Base-by-base conservation (phyloP, 2,329 filamentous ascomycete genomes). In the Thielaviopsis musarum region DNA sequence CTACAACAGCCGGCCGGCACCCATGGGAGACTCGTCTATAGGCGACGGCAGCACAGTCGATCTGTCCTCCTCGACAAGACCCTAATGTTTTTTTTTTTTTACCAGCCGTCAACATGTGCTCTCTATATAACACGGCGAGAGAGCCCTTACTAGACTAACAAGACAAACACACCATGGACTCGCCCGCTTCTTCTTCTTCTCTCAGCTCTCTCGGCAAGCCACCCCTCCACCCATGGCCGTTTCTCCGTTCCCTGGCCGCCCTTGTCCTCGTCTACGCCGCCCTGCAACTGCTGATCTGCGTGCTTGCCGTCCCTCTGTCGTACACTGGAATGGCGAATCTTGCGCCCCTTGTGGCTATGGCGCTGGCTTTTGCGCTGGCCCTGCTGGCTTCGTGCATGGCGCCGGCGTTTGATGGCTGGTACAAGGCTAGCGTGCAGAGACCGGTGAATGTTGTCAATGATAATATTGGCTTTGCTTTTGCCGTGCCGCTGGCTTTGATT, bases 401-500 rank as follows among this genome's bases (percentile, higher is more conserved):
- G 17, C 59, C 60, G 2, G 58, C 51, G 0, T 58, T 65, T 1
- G 66, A 71, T 13, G 45, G 21, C 0, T 15, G 69, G 17, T 74
- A 74, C 57, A 62, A 57, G 22, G 61, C 56, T 10, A 64, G 65
- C 17, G 21, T 56, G 15, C n/a, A n/a, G n/a, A n/a, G n/a, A n/a
- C n/a, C 54, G 34, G 54, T 56, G 10, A 28, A 41, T 48, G 41
- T 2, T 2, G 1, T 79, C 58, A 79, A 79, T 63, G 66, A 70
- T 2, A 74, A 79, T 64, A 72, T 79, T 63, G 76, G 76, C 0
- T 65, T 78, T 5, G 77, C 74, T 2, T 79, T 79, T 63, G 73
- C 74, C 0, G 70, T 78, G 2, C 77, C 77, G 0, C 70, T 79
- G 2, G 67, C 77, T 1, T 74, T 74, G 69, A 70, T 78, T 15